Conservation (phyloP, 176 grass and related monocot genomes). For the Themeda triandra region DNA sequence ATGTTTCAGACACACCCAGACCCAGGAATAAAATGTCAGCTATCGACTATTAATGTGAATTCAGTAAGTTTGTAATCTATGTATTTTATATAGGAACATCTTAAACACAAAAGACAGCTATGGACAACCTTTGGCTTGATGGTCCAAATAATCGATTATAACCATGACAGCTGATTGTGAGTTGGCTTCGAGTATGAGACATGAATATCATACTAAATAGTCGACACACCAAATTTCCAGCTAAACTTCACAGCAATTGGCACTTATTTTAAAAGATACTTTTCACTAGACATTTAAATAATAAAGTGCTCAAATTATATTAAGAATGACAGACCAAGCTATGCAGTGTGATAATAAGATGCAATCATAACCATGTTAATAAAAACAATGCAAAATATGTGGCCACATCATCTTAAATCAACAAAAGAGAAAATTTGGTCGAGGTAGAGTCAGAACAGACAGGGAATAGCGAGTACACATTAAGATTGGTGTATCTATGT, state of each 20-base stretch:
- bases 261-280: background rate
- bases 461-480: background rate
- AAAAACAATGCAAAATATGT: background rate
- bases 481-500: background rate
- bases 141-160: background rate
- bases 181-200: background rate
- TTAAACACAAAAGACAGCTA: no score
- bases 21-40: no score
- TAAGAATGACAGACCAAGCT: background rate
- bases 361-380: background rate
- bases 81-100: no score
- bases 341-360: background rate
- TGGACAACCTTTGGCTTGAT: no score
- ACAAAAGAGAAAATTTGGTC: background rate
- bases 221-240: background rate
- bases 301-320: background rate
- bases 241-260: background rate
- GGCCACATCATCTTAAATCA: background rate
- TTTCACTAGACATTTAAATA: background rate
- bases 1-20: no score
- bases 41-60: no score
- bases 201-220: background rate
- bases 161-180: background rate
- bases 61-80: no score
- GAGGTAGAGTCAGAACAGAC: background rate